These are phyloP conservation scores for Venturiaceae sp. DNA, from an alignment of 2,329 filamentous ascomycete genomes.

Conservation along the genomic window DNA sequence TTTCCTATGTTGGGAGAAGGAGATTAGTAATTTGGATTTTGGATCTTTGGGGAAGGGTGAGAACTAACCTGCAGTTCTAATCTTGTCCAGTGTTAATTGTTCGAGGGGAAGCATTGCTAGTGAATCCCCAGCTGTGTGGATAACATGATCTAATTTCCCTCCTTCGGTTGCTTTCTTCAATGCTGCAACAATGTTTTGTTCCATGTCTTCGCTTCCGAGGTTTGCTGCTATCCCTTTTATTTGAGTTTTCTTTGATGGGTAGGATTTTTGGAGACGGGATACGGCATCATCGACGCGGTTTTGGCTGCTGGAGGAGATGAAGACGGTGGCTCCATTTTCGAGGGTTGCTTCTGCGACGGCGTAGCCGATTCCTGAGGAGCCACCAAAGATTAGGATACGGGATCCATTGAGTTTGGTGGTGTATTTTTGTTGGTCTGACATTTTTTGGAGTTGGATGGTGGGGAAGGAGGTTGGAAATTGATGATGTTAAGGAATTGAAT, in stretches of 20 bases:
- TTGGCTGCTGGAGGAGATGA: constrained; percentile 49
- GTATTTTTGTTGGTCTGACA: constrained; percentile 34
- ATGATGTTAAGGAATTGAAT: not conserved
- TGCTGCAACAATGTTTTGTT: constrained; percentile 36
- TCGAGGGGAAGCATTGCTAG: constrained; percentile 30
- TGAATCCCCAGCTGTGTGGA: constrained; percentile 46
- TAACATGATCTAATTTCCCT: constrained; percentile 42
- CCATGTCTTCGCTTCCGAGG: constrained; percentile 36
- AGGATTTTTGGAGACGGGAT: constrained; percentile 30
- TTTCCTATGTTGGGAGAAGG: constrained; percentile 11
- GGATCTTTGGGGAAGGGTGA: too few species aligned
- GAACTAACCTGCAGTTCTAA: constrained; percentile 16
- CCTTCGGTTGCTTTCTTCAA: constrained; percentile 24
- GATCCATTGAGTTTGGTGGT: constrained; percentile 36
- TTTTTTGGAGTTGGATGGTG: constrained; percentile 10
- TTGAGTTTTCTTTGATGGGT: constrained; percentile 26
- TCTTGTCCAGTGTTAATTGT: constrained; percentile 26
- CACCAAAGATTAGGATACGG: constrained; percentile 52
- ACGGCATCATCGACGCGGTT: constrained; percentile 39
- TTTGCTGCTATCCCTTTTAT: constrained; percentile 38
- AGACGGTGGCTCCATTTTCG: constrained; percentile 42
- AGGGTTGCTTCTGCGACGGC: constrained; percentile 49
- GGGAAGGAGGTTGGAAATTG: not conserved
- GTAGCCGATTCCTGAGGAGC: constrained; percentile 53
- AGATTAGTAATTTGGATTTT: too few species aligned